phyloP scores from a whole-genome alignment of 257 asterid species.

The Gardenia jasminoides region DNA sequence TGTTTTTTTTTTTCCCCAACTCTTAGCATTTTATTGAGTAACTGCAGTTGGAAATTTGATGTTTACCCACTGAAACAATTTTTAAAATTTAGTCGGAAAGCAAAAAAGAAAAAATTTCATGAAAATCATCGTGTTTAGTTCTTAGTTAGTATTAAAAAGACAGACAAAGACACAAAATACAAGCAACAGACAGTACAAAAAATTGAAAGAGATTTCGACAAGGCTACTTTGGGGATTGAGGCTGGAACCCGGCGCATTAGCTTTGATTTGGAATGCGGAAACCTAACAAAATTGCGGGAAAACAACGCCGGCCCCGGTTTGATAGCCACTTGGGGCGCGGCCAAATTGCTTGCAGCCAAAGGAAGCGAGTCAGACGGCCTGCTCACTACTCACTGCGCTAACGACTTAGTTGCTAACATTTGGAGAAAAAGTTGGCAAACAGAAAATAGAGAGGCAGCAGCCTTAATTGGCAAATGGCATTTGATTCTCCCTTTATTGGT shows the following conservation, averaged over 20 bases:
- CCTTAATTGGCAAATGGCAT: background rate
- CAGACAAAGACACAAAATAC: background rate
- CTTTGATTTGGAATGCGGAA: background rate
- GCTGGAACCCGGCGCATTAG: background rate
- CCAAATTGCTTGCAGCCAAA: constrained; percentile 15
- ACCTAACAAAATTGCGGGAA: background rate
- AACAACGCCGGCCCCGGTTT: background rate
- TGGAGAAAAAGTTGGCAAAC: background rate
- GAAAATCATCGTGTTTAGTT: background rate
- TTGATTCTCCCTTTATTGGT: background rate
- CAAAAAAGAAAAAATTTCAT: too few relatives aligned
- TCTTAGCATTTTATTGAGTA: too few relatives aligned
- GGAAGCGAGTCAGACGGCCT: constrained; percentile 7
- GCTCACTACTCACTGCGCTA: too few relatives aligned
- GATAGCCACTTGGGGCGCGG: background rate
- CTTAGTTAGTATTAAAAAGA: background rate
- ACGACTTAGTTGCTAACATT: background rate
- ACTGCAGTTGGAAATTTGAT: too few relatives aligned
- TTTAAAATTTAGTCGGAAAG: background rate
- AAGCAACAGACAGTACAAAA: background rate
- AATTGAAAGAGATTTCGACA: too few relatives aligned
- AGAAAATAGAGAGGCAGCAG: background rate
- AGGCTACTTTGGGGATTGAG: background rate
- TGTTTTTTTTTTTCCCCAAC: too few relatives aligned
- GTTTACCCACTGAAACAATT: too few relatives aligned